Evolutionary conservation across 2,329 filamentous ascomycete species (phyloP).

Genomic region (Botrytis galanthina): DNA sequence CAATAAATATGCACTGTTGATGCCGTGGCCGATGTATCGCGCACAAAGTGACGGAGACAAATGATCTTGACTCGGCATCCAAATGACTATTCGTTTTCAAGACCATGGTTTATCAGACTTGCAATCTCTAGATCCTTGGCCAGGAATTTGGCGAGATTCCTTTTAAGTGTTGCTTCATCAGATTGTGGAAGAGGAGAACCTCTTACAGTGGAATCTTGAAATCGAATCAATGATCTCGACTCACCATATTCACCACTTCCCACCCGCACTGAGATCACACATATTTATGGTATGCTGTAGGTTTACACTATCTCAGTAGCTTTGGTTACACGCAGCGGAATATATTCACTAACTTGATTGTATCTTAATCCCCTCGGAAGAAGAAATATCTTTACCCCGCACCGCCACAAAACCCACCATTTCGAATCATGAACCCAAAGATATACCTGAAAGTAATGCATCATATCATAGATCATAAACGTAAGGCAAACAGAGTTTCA

Average conservation of each 20-base stretch:
- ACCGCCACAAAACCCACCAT: too few species aligned
- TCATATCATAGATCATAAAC: too few species aligned
- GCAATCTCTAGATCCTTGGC: too few species aligned
- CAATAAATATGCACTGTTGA: not conserved
- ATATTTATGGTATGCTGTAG: rapidly evolving
- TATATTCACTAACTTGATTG: not conserved
- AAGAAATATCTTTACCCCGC: not conserved
- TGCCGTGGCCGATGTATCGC: not conserved
- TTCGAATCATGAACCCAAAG: not conserved
- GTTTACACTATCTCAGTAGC: rapidly evolving
- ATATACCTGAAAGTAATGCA: too few species aligned
- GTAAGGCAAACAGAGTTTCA: too few species aligned
- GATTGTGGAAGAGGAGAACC: not conserved
- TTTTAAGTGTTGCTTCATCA: not conserved
- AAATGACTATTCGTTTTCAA: not conserved
- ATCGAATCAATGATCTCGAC: not conserved
- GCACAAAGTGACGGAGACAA: not conserved
- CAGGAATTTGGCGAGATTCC: too few species aligned
- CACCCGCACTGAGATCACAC: not conserved
- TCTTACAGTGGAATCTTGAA: not conserved
- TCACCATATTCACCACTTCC: not conserved
- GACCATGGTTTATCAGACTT: too few species aligned
- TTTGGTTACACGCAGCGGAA: rapidly evolving
- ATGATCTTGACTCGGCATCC: rapidly evolving
- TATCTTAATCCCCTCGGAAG: not conserved